Conservation (phyloP, 176 grass and related monocot species). For the Poa pratensis region DNA sequence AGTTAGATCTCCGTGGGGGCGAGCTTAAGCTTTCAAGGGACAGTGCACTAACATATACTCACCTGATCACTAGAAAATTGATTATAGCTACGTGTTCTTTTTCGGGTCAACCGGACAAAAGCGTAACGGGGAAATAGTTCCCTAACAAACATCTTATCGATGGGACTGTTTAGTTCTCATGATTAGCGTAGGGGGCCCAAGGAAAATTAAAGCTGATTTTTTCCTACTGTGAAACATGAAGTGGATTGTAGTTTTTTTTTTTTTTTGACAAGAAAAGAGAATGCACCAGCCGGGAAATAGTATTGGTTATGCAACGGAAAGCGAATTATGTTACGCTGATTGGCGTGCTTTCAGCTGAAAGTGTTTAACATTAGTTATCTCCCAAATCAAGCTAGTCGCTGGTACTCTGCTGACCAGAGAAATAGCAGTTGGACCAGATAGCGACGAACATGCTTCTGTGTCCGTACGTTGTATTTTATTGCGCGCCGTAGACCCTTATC, state of each 20-base stretch:
- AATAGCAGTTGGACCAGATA: constrained; percentile 20
- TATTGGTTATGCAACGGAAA: too few relatives aligned
- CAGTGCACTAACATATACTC: neutral
- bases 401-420: neutral
- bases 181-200: neutral
- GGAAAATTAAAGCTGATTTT: neutral
- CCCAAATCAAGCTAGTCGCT: neutral
- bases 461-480: constrained; percentile 27
- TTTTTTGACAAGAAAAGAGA: too few relatives aligned
- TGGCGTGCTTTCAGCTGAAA: neutral
- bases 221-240: neutral
- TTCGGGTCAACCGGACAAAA: neutral
- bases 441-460: neutral
- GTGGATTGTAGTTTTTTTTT: too few relatives aligned
- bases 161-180: neutral
- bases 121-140: neutral
- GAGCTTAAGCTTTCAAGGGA: neutral
- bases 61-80: neutral
- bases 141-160: constrained; percentile 7
- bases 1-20: neutral
- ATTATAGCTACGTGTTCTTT: neutral
- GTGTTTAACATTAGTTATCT: neutral
- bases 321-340: neutral
- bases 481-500: constrained; percentile 1
- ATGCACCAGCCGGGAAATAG: too few relatives aligned